phyloP scores from a whole-genome alignment of 345 rosid species.

The Litchi chinensis region DNA sequence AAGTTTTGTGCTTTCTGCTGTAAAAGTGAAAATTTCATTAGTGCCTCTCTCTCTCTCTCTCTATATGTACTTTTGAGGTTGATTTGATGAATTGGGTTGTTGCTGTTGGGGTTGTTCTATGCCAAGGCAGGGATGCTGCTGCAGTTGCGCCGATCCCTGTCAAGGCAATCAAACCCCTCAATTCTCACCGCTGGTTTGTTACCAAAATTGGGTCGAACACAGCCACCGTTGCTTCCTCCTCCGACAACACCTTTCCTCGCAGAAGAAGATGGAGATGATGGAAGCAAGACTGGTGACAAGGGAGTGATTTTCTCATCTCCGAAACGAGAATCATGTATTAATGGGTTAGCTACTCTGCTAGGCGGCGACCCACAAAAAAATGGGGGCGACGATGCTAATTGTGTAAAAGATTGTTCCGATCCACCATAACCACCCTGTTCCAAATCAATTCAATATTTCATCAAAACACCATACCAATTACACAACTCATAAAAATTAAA shows the following conservation, averaged over 20 bases:
- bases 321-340: constrained; percentile 83
- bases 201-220: constrained; percentile 70
- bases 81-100: constrained; percentile 11
- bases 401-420: constrained; percentile 51
- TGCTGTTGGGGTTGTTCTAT: constrained; percentile 22
- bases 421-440: constrained; percentile 61
- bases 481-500: not conserved
- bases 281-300: constrained; percentile 36
- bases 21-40: not conserved
- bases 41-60: not conserved
- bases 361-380: constrained; percentile 97
- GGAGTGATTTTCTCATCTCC: constrained; percentile 57
- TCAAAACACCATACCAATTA: not conserved
- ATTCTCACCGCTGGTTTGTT: constrained; percentile 80
- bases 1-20: not conserved
- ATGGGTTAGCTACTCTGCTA: constrained; percentile 98
- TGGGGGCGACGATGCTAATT: constrained; percentile 71
- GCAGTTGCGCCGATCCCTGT: constrained; percentile 75
- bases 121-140: constrained; percentile 87
- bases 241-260: constrained; percentile 48
- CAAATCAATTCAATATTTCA: not conserved
- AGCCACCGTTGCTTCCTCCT: constrained; percentile 32
- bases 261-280: constrained; percentile 53
- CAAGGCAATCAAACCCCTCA: constrained; percentile 93
- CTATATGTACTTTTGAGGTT: constrained; percentile 31